Conservation (phyloP, 1,284 basidiomycete species). For the Fistulinella cinereoalba region DNA sequence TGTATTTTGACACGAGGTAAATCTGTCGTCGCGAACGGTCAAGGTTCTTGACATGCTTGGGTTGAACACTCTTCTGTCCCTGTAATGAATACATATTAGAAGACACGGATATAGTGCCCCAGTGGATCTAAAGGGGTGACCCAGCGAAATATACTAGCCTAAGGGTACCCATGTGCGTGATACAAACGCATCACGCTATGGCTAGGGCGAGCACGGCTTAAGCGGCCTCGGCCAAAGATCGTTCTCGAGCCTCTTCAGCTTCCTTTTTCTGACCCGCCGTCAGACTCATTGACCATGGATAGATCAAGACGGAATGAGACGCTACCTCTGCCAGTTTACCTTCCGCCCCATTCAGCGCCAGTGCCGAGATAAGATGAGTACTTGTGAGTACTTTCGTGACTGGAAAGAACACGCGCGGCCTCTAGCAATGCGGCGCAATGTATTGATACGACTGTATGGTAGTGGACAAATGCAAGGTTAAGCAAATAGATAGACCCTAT, state of each 20-base stretch:
- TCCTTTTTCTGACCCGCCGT: slow-evolving; percentile 12
- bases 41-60: too few relatives aligned
- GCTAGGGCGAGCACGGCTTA: slow-evolving; percentile 21
- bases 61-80: too few relatives aligned
- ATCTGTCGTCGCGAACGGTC: too few relatives aligned
- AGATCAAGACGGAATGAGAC: neutral
- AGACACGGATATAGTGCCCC: too few relatives aligned
- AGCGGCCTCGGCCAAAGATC: slow-evolving; percentile 32
- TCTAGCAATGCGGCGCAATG: too few relatives aligned
- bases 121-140: too few relatives aligned
- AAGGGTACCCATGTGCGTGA: too few relatives aligned
- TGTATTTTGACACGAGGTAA: neutral
- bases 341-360: slow-evolving; percentile 26
- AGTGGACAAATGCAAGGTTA: neutral
- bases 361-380: slow-evolving; percentile 12
- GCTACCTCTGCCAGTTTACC: slow-evolving; percentile 15
- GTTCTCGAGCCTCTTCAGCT: slow-evolving; percentile 29
- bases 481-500: neutral
- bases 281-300: neutral
- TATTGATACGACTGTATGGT: too few relatives aligned
- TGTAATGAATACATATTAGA: too few relatives aligned
- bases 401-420: too few relatives aligned
- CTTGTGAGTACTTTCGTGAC: too few relatives aligned
- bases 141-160: too few relatives aligned
- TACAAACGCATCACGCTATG: neutral